Evolutionary conservation across 2,329 filamentous ascomycete species (phyloP).

Genomic region (Fusarium vanettenii): DNA sequence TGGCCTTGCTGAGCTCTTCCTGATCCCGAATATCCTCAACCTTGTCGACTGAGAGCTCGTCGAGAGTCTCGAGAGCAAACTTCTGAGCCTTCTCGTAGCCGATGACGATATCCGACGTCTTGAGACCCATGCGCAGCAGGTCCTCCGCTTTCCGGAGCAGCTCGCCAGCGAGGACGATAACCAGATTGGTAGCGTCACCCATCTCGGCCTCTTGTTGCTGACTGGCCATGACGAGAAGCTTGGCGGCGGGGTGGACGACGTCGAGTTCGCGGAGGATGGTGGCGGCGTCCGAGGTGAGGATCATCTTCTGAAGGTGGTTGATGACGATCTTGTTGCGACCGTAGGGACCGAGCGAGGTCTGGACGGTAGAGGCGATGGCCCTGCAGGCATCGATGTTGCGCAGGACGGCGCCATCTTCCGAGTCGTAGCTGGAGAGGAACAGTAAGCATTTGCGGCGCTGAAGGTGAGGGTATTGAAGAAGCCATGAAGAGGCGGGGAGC

Average conservation of each 20-base stretch:
- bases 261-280: conserved; percentile 98
- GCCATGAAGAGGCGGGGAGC: conserved; percentile 44
- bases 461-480: conserved; percentile 5
- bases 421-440: conserved; percentile 79
- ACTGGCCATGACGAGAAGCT: conserved; percentile 97
- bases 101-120: conserved; percentile 96
- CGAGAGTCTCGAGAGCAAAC: conserved; percentile 85
- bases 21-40: conserved; percentile 85
- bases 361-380: conserved; percentile 93
- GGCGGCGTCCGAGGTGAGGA: conserved; percentile 95
- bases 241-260: conserved; percentile 97
- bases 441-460: conserved; percentile 1
- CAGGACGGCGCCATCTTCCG: conserved; percentile 97
- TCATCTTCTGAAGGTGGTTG: conserved; percentile 99
- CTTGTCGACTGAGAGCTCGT: conserved; percentile 91
- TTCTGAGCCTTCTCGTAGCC: conserved; percentile 96
- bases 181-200: conserved; percentile 97
- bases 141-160: conserved; percentile 97
- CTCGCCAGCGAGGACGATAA: conserved; percentile 95
- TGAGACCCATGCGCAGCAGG: conserved; percentile 93
- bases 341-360: conserved; percentile 96
- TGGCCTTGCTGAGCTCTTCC: conserved; percentile 90
- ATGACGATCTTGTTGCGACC: conserved; percentile 99
- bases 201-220: conserved; percentile 99
- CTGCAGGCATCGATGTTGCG: conserved; percentile 99